Conservation (phyloP, 192 early-diverging fungal genomes). For the Coemansia sp. region DNA sequence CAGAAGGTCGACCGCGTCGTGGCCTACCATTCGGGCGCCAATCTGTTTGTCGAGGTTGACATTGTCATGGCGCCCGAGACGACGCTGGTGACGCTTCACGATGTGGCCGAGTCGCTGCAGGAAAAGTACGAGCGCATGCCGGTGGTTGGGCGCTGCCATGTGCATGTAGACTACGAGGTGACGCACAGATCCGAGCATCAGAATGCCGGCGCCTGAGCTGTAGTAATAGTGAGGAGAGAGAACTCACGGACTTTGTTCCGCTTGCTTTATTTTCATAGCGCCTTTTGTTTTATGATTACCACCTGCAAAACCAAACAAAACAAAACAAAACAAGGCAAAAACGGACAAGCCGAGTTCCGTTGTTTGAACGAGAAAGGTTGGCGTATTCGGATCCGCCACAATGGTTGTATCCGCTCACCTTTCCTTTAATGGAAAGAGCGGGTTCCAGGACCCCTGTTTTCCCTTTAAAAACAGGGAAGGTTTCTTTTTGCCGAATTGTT, state of each 20-base stretch:
- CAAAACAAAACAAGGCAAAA: too few relatives aligned
- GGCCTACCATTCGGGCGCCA: constrained; percentile 87
- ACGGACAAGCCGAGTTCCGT: too few relatives aligned
- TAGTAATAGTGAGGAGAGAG: not conserved
- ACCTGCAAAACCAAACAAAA: too few relatives aligned
- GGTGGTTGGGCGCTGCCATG: constrained; percentile 89
- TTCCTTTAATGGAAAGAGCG: not conserved
- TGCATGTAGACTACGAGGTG: constrained; percentile 92
- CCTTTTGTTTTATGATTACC: not conserved
- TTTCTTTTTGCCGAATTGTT: too few relatives aligned
- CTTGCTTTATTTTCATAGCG: not conserved
- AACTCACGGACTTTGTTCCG: not conserved
- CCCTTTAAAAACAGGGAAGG: not conserved
- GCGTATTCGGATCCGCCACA: not conserved
- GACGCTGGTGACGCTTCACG: constrained; percentile 78
- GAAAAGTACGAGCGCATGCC: constrained; percentile 81
- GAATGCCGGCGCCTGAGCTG: constrained; percentile 35
- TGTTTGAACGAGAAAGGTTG: not conserved
- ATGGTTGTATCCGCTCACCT: not conserved
- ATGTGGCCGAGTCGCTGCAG: constrained; percentile 89
- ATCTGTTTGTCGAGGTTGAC: constrained; percentile 93
- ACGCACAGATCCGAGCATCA: constrained; percentile 78
- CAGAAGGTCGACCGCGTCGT: constrained; percentile 75
- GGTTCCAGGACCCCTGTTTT: not conserved
- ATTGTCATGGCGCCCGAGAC: constrained; percentile 89